Conservation (phyloP, 805 yeast genomes). For the Tetrapisispora iriomotensis region DNA sequence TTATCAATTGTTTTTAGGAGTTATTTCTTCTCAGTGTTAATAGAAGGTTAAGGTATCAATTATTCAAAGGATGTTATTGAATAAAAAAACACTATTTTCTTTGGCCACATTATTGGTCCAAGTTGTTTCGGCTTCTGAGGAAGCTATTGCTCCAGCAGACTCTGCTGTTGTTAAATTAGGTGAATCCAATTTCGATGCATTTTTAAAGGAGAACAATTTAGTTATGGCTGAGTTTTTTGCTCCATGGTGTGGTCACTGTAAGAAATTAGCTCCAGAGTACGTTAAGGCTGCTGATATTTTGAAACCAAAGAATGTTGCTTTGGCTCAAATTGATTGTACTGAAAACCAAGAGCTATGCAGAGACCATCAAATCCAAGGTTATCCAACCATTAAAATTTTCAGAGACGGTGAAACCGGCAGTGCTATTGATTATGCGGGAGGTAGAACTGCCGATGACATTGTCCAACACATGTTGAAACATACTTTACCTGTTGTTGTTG, state of each 20-base stretch:
- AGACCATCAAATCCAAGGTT: slow-evolving; percentile 62
- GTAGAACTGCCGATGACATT: slow-evolving; percentile 73
- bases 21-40: too few relatives aligned
- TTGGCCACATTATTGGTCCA: slow-evolving; percentile 14
- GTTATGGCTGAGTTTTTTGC: slow-evolving; percentile 85
- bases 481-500: slow-evolving; percentile 65
- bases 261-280: slow-evolving; percentile 74
- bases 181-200: slow-evolving; percentile 51
- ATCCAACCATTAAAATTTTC: slow-evolving; percentile 75
- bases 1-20: too few relatives aligned
- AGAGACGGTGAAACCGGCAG: slow-evolving; percentile 38
- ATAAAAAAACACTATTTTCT: slow-evolving; percentile 12
- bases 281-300: slow-evolving; percentile 63
- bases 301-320: slow-evolving; percentile 50
- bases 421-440: slow-evolving; percentile 65
- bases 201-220: slow-evolving; percentile 61
- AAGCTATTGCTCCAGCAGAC: slow-evolving; percentile 57
- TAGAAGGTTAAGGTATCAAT: too few relatives aligned
- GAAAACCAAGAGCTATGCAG: slow-evolving; percentile 64
- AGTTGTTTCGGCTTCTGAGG: slow-evolving; percentile 27
- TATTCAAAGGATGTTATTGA: slow-evolving; percentile 9
- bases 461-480: slow-evolving; percentile 71
- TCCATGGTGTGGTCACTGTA: slow-evolving; percentile 98
- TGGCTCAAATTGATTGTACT: slow-evolving; percentile 83
- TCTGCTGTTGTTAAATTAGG: slow-evolving; percentile 81